Base-by-base conservation (phyloP, 257 asterid species). In the Lavandula angustifolia region DNA sequence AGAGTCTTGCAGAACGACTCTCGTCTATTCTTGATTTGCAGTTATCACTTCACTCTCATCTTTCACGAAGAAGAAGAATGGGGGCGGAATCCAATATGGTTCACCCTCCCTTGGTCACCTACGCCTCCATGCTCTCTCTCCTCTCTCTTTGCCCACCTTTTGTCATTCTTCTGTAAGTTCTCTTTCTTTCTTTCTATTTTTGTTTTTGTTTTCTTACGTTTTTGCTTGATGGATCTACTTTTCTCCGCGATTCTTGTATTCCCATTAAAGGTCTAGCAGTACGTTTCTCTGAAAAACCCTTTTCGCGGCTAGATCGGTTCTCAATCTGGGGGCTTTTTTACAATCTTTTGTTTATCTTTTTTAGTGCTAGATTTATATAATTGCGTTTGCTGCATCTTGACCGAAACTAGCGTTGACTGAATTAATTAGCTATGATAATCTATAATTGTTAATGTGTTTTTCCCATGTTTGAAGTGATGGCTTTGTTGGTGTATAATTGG, bases 121-220 rank as follows among this genome's bases (percentile, higher is more conserved):
- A 92, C 56, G 80, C 74, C 10, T 92, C 98, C 56, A 81, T 92
- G 89, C 79, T 92, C 31, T 79, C 95, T 32, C 89, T 92, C 41
- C 95, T 89, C 53, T 64, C 95, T 51, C 71, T 84, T 58, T 87
- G 95, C 72, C 98, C 96, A 42, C 98, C 98, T 46, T 92, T 92
- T 66, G 98, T 89, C 33, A 89, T 92, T 81, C 92, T 92, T 9
- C 73, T 92, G 98, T 87, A 50, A 81, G 95, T 78, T 67, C 5
- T 43, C 17, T 34, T 52, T 52, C 29, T 64, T 11, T 29, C 33
- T 61, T 4, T 43, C 9, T 44, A 84, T 65, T 88, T 83, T 38
- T 86, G 75, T 91, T 86, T 9, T 64, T 88, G 95, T 85, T 6
- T 35, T 41, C 1, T 22, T 22, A 22, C 27, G 9, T 47, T 56